Conservation (phyloP, 352 stramenopile species). For the Phytopythium montanum region DNA sequence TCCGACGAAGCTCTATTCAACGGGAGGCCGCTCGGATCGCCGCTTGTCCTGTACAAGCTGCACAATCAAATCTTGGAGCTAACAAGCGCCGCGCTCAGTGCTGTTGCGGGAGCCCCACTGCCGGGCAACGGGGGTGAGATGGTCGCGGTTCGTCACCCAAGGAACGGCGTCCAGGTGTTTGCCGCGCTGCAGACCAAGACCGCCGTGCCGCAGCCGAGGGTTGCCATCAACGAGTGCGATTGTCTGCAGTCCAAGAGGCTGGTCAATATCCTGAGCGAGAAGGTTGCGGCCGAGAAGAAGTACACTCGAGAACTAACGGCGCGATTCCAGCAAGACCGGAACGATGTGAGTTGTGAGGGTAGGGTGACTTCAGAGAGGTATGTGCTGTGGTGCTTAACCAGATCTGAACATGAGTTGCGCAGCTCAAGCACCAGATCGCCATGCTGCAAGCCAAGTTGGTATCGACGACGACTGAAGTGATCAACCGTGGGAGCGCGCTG, state of each 20-base stretch:
- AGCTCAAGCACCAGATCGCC: not conserved
- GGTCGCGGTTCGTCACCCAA: too few relatives aligned
- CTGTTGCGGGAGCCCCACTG: too few relatives aligned
- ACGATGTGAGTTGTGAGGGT: not conserved
- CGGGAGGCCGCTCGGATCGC: too few relatives aligned
- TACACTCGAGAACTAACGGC: not conserved
- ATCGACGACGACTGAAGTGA: not conserved
- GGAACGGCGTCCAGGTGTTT: not conserved
- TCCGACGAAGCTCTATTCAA: too few relatives aligned
- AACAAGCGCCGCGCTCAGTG: not conserved
- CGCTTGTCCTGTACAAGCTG: not conserved
- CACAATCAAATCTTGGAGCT: not conserved
- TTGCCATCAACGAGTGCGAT: too few relatives aligned
- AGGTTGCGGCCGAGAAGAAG: not conserved
- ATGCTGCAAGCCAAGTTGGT: not conserved
- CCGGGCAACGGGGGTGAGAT: too few relatives aligned
- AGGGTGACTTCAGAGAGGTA: too few relatives aligned
- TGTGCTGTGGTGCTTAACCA: not conserved
- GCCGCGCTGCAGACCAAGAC: not conserved
- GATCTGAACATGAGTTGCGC: not conserved
- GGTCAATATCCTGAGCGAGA: too few relatives aligned
- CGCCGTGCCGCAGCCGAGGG: too few relatives aligned
- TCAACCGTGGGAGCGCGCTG: not conserved
- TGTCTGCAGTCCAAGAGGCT: too few relatives aligned
- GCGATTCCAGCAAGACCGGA: not conserved